Evolutionary conservation across 805 yeast species (phyloP), one percentile per base, ranked within the genome.

Genomic region (Saccharomycopsis sp.): DNA sequence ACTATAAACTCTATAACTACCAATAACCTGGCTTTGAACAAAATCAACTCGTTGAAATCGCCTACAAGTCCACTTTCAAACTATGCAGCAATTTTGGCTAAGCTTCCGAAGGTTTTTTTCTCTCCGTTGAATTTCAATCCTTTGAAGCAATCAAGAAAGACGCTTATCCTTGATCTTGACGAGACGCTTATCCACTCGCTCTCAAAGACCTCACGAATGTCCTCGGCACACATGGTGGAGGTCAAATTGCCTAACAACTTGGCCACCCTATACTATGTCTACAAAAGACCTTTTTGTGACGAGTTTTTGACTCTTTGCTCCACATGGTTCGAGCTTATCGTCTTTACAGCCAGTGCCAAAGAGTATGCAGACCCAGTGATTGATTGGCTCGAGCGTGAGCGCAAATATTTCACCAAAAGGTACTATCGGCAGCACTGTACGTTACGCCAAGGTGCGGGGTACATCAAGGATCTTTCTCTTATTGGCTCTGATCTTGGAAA

Each of bases 341-440:
- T 95, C 8, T 94, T 94, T 75, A 94, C 99, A 0, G 99, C 99
- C 1, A 87, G 96, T 46, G 91, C 94, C 61, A 82, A 84, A 69
- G 97, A 90, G 68, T 94, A 94, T 67, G 98, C 99, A 0, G 99
- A 94, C 67, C 98, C 99, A 0, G 95, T 94, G 54, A 89, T 94
- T 55, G 92, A 92, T 71, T 89, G 91, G 84, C 75, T 92, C 20
- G 98, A 92, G 69, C 77, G 79, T 65, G 89, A 85, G 64, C 60
- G 75, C 65, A 67, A 71, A 66, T 76, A 69, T 73, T 83, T 82
- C 73, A 66, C 74, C 51, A 78, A 78, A 58, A 74, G 98, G 54
- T 83, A 78, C 62, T 92, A 92, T 70, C 77, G 98, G 65, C 79
- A 79, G 64, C 85, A 90, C 67, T 92, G 99, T 70, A 84, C 85